phyloP scores from a whole-genome alignment of 306 rosid genomes.

The Medicago arabica region DNA sequence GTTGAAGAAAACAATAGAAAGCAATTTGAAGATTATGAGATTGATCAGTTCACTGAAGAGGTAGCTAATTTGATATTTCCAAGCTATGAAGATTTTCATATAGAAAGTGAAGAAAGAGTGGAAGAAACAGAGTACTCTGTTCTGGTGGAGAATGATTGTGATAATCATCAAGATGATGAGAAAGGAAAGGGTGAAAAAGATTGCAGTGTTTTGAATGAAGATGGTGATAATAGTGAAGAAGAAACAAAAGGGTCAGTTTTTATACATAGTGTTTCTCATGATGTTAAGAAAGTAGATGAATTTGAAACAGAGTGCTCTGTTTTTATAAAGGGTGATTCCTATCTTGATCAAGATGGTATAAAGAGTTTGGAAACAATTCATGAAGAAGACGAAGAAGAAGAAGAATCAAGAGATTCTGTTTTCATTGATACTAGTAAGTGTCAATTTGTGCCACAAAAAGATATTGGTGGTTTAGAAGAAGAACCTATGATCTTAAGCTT shows the following conservation, averaged over 20 bases:
- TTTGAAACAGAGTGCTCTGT: constrained; percentile 32
- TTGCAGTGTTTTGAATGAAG: neutral
- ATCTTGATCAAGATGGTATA: neutral
- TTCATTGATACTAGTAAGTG: constrained; percentile 29
- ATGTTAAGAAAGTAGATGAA: neutral
- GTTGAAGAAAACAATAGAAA: constrained; percentile 12
- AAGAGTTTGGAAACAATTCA: neutral
- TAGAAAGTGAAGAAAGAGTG: constrained; percentile 12
- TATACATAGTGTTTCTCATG: neutral
- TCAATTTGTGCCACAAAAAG: constrained; percentile 40
- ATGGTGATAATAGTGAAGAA: neutral
- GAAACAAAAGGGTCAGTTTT: constrained; percentile 25
- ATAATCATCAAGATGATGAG: neutral
- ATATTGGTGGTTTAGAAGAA: constrained; percentile 48
- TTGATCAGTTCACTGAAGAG: constrained; percentile 50
- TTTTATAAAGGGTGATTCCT: constrained; percentile 16
- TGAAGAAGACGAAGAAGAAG: constrained; percentile 38
- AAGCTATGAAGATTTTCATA: constrained; percentile 29
- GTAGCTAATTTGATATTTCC: constrained; percentile 39
- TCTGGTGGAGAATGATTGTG: constrained; percentile 3
- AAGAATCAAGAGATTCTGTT: constrained; percentile 25
- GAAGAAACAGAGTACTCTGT: constrained; percentile 28
- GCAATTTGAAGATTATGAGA: constrained; percentile 29
- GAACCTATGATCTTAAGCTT: constrained; percentile 58
- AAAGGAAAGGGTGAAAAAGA: neutral